A percentile compares a stretch with the other conserved stretches of the same genome.
These are phyloP conservation scores for Pseudognaphalium luteoalbum DNA, from an alignment of 129 eudicot genomes.

Conservation along the genomic window DNA sequence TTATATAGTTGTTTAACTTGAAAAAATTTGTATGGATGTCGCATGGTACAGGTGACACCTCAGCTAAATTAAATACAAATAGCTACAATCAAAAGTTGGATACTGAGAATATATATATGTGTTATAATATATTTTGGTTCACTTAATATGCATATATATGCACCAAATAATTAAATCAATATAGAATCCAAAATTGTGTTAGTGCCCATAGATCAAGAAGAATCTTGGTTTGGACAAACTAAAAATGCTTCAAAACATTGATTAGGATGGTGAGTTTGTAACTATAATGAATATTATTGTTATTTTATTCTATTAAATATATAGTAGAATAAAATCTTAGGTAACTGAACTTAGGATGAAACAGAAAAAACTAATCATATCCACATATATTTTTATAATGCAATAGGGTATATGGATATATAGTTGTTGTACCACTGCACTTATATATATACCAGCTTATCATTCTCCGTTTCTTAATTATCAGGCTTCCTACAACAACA, in stretches of 20 bases:
- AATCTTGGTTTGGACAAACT: not conserved
- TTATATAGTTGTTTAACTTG: too few species aligned
- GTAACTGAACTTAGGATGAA: not conserved
- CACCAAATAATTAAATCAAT: not conserved
- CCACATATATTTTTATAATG: not conserved
- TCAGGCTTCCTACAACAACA: conserved; percentile 3
- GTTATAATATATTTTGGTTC: too few species aligned
- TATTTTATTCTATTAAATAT: not conserved
- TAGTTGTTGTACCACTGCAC: not conserved
- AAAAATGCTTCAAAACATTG: not conserved
- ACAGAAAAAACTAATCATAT: not conserved
- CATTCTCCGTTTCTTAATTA: conserved; percentile 7
- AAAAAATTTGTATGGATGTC: too few species aligned
- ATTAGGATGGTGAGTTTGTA: not conserved
- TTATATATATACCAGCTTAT: conserved; percentile 24
- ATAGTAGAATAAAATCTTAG: not conserved
- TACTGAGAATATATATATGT: too few species aligned
- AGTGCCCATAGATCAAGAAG: not conserved
- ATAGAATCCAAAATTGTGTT: not conserved
- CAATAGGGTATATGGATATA: not conserved
- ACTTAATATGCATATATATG: too few species aligned
- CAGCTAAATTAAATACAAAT: too few species aligned
- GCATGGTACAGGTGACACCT: too few species aligned
- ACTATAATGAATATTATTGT: not conserved
- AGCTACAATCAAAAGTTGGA: too few species aligned